These are phyloP conservation scores for Myxozyma udenii DNA, from an alignment of 805 yeast genomes.

Conservation along the genomic window DNA sequence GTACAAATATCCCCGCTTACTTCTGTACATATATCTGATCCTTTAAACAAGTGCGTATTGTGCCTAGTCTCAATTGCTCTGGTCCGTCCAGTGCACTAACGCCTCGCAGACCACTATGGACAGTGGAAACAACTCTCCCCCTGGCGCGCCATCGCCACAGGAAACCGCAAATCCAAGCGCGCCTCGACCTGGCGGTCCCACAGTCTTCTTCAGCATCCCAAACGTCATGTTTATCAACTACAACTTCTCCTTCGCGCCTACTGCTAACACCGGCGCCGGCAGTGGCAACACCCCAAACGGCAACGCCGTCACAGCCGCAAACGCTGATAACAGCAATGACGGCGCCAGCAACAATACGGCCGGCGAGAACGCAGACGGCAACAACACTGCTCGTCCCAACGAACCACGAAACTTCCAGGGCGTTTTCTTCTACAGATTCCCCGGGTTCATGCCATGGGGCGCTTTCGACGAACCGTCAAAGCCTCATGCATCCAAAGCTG, in stretches of 20 bases:
- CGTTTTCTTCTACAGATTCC: slow-evolving; percentile 14
- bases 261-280: too few relatives aligned
- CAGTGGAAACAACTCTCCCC: too few relatives aligned
- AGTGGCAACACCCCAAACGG: background rate
- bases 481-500: slow-evolving; percentile 36
- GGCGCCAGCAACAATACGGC: background rate
- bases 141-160: slow-evolving; percentile 4
- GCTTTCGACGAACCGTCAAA: slow-evolving; percentile 20
- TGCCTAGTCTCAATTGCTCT: too few relatives aligned
- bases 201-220: background rate
- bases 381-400: background rate
- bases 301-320: background rate
- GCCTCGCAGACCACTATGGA: too few relatives aligned
- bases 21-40: too few relatives aligned
- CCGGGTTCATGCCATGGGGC: slow-evolving; percentile 5
- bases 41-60: too few relatives aligned
- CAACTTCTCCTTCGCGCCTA: slow-evolving; percentile 16
- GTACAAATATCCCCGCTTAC: too few relatives aligned
- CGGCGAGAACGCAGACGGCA: background rate
- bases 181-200: too few relatives aligned
- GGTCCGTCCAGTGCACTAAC: too few relatives aligned
- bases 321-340: background rate
- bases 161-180: background rate
- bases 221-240: slow-evolving; percentile 23
- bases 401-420: slow-evolving; percentile 12